Percentiles rank a stretch among this genome's conserved stretches.
Conservation (phyloP, 345 rosid species). For the Hirschfeldia incana region DNA sequence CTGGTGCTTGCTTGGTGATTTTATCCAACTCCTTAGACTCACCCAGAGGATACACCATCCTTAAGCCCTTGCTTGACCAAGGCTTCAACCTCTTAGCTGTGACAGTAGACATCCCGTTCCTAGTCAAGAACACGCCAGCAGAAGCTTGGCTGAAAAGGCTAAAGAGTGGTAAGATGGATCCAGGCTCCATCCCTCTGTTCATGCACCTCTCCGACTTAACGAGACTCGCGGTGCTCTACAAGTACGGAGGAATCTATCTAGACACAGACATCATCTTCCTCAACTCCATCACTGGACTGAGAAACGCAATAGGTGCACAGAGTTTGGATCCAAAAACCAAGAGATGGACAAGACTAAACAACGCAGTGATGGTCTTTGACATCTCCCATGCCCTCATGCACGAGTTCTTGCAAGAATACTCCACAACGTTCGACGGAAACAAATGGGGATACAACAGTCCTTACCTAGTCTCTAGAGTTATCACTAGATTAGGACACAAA, state of each 20-base stretch:
- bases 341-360: slow-evolving; percentile 65
- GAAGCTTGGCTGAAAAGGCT: slow-evolving; percentile 62
- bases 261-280: slow-evolving; percentile 77
- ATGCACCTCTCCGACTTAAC: slow-evolving; percentile 68
- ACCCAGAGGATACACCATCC: slow-evolving; percentile 44
- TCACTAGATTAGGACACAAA: slow-evolving; percentile 40
- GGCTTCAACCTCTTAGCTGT: slow-evolving; percentile 55
- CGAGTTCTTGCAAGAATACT: slow-evolving; percentile 65
- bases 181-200: slow-evolving; percentile 59
- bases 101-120: slow-evolving; percentile 52
- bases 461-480: slow-evolving; percentile 62
- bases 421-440: slow-evolving; percentile 62
- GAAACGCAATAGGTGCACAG: slow-evolving; percentile 75
- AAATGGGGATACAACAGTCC: slow-evolving; percentile 87
- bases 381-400: slow-evolving; percentile 53
- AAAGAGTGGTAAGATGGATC: slow-evolving; percentile 60
- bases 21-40: slow-evolving; percentile 63
- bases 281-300: slow-evolving; percentile 44
- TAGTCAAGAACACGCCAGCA: slow-evolving; percentile 60
- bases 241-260: slow-evolving; percentile 72
- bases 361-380: slow-evolving; percentile 73
- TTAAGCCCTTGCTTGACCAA: slow-evolving; percentile 53
- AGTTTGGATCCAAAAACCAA: slow-evolving; percentile 45
- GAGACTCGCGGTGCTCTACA: slow-evolving; percentile 63
- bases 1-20: slow-evolving; percentile 57